Percentiles rank a stretch among this genome's conserved stretches.
Evolutionary conservation across 192 early-diverging fungal species (phyloP).

Genomic region (Pilaira anomala): DNA sequence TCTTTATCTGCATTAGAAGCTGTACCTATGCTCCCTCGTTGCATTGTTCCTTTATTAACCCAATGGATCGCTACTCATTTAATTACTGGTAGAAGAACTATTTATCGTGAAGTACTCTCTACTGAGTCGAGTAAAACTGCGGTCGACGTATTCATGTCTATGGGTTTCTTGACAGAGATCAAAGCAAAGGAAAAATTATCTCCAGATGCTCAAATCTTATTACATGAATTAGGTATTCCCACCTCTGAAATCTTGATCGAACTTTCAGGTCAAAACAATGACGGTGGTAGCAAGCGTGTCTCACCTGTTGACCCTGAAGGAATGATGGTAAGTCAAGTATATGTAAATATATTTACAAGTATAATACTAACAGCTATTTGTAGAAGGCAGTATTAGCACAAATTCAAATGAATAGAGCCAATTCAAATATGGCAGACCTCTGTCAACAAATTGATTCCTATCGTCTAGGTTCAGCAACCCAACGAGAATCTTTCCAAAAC

Average conservation of each 20-base stretch:
- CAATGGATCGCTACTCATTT: constrained; percentile 44
- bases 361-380: background rate
- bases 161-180: constrained; percentile 33
- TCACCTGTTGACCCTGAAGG: constrained; percentile 36
- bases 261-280: constrained; percentile 33
- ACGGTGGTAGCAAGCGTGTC: constrained; percentile 32
- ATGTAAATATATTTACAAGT: background rate
- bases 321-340: constrained; percentile 28
- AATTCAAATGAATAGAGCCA: constrained; percentile 42
- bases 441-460: constrained; percentile 41
- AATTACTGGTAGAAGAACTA: constrained; percentile 35
- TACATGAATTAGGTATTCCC: constrained; percentile 35
- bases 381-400: constrained; percentile 40
- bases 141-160: constrained; percentile 32
- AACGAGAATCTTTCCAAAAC: constrained; percentile 36
- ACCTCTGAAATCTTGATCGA: constrained; percentile 37
- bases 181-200: constrained; percentile 30
- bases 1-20: constrained; percentile 36
- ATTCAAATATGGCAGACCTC: constrained; percentile 38
- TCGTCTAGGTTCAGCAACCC: constrained; percentile 27
- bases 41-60: constrained; percentile 33
- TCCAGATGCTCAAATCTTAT: constrained; percentile 32
- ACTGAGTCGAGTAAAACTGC: constrained; percentile 35
- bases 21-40: constrained; percentile 34
- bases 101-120: constrained; percentile 39